These are phyloP conservation scores for Sporobolomyces pararoseus DNA, from an alignment of 768 basidiomycete genomes.

Conservation along the genomic window DNA sequence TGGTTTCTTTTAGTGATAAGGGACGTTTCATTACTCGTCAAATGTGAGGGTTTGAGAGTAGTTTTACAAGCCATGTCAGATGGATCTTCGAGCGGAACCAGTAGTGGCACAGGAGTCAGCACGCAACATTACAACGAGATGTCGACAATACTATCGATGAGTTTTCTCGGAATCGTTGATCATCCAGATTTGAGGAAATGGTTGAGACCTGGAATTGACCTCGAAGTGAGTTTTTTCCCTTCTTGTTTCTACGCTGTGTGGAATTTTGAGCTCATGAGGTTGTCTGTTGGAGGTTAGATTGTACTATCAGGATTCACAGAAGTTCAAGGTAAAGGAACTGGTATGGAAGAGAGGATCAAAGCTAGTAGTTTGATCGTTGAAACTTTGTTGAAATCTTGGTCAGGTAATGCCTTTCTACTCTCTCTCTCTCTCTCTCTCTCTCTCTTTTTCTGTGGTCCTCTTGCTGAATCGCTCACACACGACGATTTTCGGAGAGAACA, in stretches of 20 bases:
- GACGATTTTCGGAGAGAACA: no score
- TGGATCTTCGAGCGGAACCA: conserved; percentile 45
- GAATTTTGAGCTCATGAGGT: no score
- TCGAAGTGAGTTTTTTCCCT: conserved; percentile 62
- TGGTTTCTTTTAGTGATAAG: no score
- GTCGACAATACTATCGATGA: conserved; percentile 63
- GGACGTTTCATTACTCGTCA: conserved; percentile 74
- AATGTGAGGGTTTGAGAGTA: conserved; percentile 78
- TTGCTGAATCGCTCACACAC: no score
- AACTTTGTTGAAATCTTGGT: conserved; percentile 84
- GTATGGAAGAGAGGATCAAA: conserved; percentile 74
- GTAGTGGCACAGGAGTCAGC: neutral
- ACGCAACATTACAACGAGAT: conserved; percentile 39
- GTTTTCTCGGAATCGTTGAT: conserved; percentile 79
- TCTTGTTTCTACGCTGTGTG: no score
- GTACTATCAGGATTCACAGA: conserved; percentile 86
- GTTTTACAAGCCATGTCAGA: conserved; percentile 84
- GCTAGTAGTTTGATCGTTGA: conserved; percentile 72
- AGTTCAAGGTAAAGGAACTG: conserved; percentile 76
- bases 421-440: conserved; percentile 10
- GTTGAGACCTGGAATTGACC: conserved; percentile 73
- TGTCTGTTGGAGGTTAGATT: no score
- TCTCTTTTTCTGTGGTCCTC: no score
- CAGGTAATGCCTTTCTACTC: conserved; percentile 58
- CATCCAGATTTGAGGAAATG: conserved; percentile 74